Evolutionary conservation across 495 filamentous ascomycete species (phyloP).

Genomic region (Cercophora newfieldiana): DNA sequence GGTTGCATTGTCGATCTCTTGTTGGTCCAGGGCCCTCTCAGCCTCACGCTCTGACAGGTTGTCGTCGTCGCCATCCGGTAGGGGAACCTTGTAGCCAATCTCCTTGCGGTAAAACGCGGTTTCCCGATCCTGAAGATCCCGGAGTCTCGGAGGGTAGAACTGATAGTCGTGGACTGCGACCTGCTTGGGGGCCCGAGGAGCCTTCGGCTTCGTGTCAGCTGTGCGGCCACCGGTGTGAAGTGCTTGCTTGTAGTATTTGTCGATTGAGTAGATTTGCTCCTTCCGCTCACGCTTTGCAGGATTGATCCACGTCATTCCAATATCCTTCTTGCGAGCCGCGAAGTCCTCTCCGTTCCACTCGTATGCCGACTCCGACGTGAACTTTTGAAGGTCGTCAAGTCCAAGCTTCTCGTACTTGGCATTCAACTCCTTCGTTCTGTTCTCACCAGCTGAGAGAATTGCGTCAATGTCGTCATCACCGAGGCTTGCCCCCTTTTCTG

Average conservation of each 20-base stretch:
- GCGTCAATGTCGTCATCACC: constrained; percentile 86
- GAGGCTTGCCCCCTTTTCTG: constrained; percentile 61
- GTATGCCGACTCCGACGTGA: constrained; percentile 93
- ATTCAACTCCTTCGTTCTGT: constrained; percentile 84
- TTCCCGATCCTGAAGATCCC: constrained; percentile 91
- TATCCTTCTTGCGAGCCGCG: constrained; percentile 86
- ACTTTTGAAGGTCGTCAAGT: constrained; percentile 96
- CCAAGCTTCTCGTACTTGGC: constrained; percentile 96
- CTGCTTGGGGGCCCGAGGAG: constrained; percentile 94
- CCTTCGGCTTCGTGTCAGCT: constrained; percentile 88
- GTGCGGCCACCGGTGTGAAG: constrained; percentile 81
- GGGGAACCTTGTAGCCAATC: constrained; percentile 86
- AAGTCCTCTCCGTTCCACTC: constrained; percentile 99
- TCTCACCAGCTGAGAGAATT: constrained; percentile 84
- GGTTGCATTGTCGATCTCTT: constrained; percentile 87
- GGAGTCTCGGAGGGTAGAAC: constrained; percentile 82
- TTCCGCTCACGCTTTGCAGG: constrained; percentile 98
- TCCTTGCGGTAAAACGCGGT: constrained; percentile 95
- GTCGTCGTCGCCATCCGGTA: constrained; percentile 82
- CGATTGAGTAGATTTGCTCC: constrained; percentile 96
- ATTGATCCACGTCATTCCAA: constrained; percentile 97
- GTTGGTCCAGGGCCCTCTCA: constrained; percentile 83
- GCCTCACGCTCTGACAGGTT: constrained; percentile 80
- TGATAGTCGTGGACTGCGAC: constrained; percentile 92
- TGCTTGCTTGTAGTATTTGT: constrained; percentile 96